Evolutionary conservation across 2,329 filamentous ascomycete genomes (phyloP), one percentile per base, ranked within the genome.

Genomic region (Biscogniauxia mediterranea): DNA sequence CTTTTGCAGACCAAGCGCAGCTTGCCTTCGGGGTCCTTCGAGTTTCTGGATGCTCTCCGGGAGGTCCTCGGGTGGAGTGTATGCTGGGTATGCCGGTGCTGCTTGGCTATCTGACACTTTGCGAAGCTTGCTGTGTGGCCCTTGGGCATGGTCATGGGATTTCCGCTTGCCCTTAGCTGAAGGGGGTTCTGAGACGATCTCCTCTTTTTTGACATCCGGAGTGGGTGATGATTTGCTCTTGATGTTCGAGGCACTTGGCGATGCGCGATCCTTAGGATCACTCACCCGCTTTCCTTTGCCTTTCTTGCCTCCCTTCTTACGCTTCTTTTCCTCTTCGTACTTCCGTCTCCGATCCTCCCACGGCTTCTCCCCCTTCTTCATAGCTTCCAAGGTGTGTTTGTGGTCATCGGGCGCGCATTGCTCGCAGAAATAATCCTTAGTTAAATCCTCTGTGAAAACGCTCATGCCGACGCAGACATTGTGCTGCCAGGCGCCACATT

Each of bases 401-500:
- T 99, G 95, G 64, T 93, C 87, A 59, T 92, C 85, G 0, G 95
- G 95, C 57, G 85, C 85, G 79, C 95, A 98, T 76, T 89, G 81
- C 77, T 99, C 95, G 78, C 95, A 99, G 77, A 90, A 96, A 79
- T 99, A 99, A 76, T 91, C 84, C 63, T 90, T 90, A 28, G 91
- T 89, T 59, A 92, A 83, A 70, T 93, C 87, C 61, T 93, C 90
- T 32, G 89, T 86, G 69, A 91, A 92, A 54, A 89, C 87, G 70
- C 84, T 87, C 73, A 97, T 86, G 57, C 92, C 92, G 81, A 99
- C 92, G 74, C 95, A 99, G 65, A 96, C 89, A 72, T 97, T 97
- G 77, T 99, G 95, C 77, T 99, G 95, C 95, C 95, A 99, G 51
- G 90, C 94, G 55, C 87, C 87, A 77, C 95, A 99, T 54, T 85